phyloP scores from a whole-genome alignment of 345 rosid genomes.

The Aquilaria sinensis region DNA sequence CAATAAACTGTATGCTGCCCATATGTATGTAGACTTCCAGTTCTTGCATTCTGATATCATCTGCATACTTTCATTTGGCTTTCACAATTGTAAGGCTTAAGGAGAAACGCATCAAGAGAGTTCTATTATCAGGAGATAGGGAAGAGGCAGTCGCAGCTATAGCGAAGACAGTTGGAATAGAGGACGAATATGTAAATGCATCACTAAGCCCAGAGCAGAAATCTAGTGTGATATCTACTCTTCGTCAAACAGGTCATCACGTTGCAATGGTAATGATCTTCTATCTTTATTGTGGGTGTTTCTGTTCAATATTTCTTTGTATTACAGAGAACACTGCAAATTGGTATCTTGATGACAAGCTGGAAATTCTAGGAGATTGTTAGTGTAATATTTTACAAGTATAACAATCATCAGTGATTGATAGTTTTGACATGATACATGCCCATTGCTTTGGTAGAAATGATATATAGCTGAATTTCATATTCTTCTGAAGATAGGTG shows the following conservation, averaged over 20 bases:
- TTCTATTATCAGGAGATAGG: constrained; percentile 92
- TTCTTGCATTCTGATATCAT: not conserved
- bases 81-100: constrained; percentile 48
- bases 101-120: constrained; percentile 70
- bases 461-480: constrained; percentile 8
- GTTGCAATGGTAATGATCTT: constrained; percentile 70
- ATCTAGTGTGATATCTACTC: constrained; percentile 54
- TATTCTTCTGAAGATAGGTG: constrained; percentile 58
- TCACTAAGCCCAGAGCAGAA: constrained; percentile 79
- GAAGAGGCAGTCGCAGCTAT: constrained; percentile 92
- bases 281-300: too few relatives aligned
- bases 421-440: too few relatives aligned
- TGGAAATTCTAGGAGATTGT: too few relatives aligned
- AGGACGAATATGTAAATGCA: constrained; percentile 48
- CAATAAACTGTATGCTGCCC: too few relatives aligned
- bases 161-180: constrained; percentile 69
- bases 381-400: too few relatives aligned
- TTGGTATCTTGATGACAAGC: too few relatives aligned
- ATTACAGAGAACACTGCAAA: too few relatives aligned
- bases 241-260: constrained; percentile 72
- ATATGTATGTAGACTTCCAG: not conserved
- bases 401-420: too few relatives aligned
- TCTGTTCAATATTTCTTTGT: too few relatives aligned
- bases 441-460: constrained; percentile 7
- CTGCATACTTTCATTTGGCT: constrained; percentile 12